Evolutionary conservation across 2,329 filamentous ascomycete genomes (phyloP), one percentile per base, ranked within the genome.

Genomic region (Ophiostoma ulmi): DNA sequence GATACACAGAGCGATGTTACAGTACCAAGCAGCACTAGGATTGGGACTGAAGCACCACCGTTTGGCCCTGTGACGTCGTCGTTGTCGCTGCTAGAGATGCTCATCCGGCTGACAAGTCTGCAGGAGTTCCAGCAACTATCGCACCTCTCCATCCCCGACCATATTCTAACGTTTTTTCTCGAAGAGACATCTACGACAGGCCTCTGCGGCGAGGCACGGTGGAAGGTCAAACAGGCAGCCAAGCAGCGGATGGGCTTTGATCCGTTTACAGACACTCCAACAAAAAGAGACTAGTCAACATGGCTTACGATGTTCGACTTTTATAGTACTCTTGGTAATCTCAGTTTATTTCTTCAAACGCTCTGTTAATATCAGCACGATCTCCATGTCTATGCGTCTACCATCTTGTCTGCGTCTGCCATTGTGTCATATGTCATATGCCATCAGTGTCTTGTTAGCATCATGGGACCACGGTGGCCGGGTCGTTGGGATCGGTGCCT

Each of bases 51-150:
- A 3, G 22, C 11, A 31, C 20, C 22, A 5, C 39, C 84, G 2
- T 84, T 87, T 72, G 81, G 82, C 36, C 79, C 82, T n/a, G 84
- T 87, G 71, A 82, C 81, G 1, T 85, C 80, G 75, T 90, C 83
- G 74, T 80, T 85, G 74, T 97, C 94, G 1, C 86, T 97, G 10
- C 86, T 97, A 70, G 94, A 97, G 79, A 95, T 94, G 83, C 83
- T 97, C 41, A 87, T 97, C 66, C 92, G 94, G 61, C 85, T 97
- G 66, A 90, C 91, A 5, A 92, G 93, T 31, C 86, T 97, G 17
- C 94, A 97, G 77, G 93, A 97, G 81, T 97, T 95, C 78, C 91
- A 97, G 77, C 94, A 97, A 82, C 86, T 88, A 58, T 93, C 92
- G 0, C 93, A 97, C 76, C 85, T 97, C n/a, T 87, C 92, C 7